These are phyloP conservation scores for Anethum foeniculum DNA, from an alignment of 140 eudicot genomes.

Conservation along the genomic window DNA sequence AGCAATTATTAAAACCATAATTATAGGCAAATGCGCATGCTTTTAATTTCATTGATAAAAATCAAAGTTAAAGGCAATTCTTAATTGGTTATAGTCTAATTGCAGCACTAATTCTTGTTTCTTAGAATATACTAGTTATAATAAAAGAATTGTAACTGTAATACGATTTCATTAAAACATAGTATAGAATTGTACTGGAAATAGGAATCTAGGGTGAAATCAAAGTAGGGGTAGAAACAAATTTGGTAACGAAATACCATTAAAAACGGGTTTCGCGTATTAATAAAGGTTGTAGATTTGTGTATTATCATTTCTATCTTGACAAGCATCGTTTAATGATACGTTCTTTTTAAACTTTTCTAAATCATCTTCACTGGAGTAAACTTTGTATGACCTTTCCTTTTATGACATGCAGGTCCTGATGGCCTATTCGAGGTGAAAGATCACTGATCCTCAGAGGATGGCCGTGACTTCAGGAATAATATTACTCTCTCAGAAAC, in stretches of 20 bases:
- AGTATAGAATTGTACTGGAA: too few species aligned
- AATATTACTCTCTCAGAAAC: too few species aligned
- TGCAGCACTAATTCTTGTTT: not conserved
- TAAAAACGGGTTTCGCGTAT: too few species aligned
- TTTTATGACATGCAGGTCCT: constrained; percentile 44
- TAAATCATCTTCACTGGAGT: not conserved
- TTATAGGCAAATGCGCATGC: not conserved
- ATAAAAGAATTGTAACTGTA: too few species aligned
- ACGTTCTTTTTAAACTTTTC: not conserved
- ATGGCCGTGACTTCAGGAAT: not conserved
- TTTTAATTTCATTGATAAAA: not conserved
- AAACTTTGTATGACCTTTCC: not conserved
- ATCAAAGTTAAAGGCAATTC: not conserved
- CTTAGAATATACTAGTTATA: not conserved
- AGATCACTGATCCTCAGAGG: constrained; percentile 21
- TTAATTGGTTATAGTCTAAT: not conserved
- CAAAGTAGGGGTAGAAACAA: too few species aligned
- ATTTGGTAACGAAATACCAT: too few species aligned
- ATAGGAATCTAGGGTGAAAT: too few species aligned
- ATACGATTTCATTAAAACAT: too few species aligned
- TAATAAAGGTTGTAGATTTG: too few species aligned
- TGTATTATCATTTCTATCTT: not conserved
- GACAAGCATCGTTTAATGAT: not conserved
- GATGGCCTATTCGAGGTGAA: constrained; percentile 78
- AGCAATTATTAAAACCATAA: too few species aligned